Base-by-base conservation (phyloP, 2,329 filamentous ascomycete species). In the Magnaporthiopsis rhizophila region DNA sequence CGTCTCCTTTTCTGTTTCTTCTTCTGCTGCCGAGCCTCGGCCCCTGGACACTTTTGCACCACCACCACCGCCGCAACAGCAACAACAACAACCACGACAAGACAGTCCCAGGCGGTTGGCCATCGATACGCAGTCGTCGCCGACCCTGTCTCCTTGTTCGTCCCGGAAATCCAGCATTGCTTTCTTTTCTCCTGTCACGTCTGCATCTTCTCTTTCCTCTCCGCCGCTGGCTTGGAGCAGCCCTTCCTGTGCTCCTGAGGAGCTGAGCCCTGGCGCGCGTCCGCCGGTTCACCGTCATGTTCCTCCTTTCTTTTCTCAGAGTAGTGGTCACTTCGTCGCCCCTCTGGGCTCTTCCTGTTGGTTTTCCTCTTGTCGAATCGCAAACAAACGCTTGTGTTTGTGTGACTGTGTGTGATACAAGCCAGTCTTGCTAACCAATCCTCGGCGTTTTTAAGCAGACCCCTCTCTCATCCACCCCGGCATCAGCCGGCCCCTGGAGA, bases 401-500 rank as follows among this genome's bases (percentile, higher is more conserved):
- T 30, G 30, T 7, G 30, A 53, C 28, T 30, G 30, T 30, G 24
- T 36, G 18, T 38, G 28, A 4, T 15, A 6, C 24, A 32, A 53
- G 53, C 32, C 36, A 34, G 11, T 36, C 56, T 71, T 69, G 71
- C 78, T 81, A 71, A 79, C 79, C 66, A 62, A 26, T 60, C 65
- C 62, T 65, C 66, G 66, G 1, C 30, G 63, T 66, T 64, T 63
- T 53, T 65, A 26, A 68, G 66, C 72, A 86, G 84, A 86, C 70
- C 83, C 83, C 30, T 83, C 82, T 9, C 72, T 85, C 65, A 83
- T 86, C 68, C 82, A 85, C 68, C 79, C 82, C 58, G 82, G 85
- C 66, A 81, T 84, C 69, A 26, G 24, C 24, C 78, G 80, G 60
- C 75, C 78, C 38, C 77, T 81, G 72, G 76, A 77, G 64, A 81